Base-by-base conservation (phyloP, 805 yeast species). In the Wickerhamomyces ciferrii region DNA sequence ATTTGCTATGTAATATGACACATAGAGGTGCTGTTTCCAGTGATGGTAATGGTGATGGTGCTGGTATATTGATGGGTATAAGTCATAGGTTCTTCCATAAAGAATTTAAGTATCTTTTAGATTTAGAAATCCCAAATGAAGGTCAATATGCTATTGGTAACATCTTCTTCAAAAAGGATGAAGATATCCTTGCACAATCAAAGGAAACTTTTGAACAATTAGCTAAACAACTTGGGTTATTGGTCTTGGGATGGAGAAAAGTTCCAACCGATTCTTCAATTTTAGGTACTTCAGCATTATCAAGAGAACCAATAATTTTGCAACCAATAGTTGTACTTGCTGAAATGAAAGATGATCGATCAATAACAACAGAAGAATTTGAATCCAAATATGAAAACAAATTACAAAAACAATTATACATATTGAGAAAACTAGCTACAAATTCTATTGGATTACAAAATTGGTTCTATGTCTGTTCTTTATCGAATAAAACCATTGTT, bases 1-100 rank as follows among this genome's bases (percentile, higher is more conserved):
- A 79, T 62, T 72, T 92, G 59, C 80, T 92, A 46, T 91, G 98
- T 72, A 92, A 94, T 71, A 94, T 92, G 99, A 87, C 97, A 51
- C 99, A 92, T 68, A 82, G 99, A 71, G 99, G 99, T 63, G 98
- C 98, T 37, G 97, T 91, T 50, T 96, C 96, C 49, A 75, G 89
- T 1, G 96, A 91, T 62, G 96, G 97, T 20, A 97, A 92, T 65
- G 99, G 99, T 68, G 99, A 92, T 65, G 99, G 99, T 69, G 99
- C 99, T 24, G 99, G 99, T 67, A 89, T 92, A 51, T 81, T 92
- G 79, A 80, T 94, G 43, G 85, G 96, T 27, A 81, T 92, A 52
- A 97, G 97, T 32, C 97, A 91, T 70, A 82, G 79, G 53, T 88
- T 94, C 66, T 81, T 92, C 75, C 68, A 69, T 49, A 81, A 92